phyloP scores from a whole-genome alignment of 2,329 filamentous ascomycete species.

The Ascocoryne sarcoides region DNA sequence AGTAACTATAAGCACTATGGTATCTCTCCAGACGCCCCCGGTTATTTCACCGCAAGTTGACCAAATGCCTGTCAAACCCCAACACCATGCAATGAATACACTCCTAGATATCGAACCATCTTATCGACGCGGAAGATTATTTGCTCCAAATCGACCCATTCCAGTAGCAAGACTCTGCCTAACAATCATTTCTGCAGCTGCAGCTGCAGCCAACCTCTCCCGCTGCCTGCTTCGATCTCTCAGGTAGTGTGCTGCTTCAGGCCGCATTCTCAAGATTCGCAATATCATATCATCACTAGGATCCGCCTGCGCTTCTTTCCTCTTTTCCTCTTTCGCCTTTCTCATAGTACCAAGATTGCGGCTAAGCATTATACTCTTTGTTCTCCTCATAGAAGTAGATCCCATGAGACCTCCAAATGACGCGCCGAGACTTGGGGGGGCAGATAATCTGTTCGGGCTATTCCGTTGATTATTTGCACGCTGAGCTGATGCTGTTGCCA shows the following conservation, averaged over 20 bases:
- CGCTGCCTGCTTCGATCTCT: conserved; percentile 88
- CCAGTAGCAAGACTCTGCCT: conserved; percentile 71
- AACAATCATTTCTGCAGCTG: conserved; percentile 90
- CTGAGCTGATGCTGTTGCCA: conserved; percentile 79
- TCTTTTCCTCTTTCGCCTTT: conserved; percentile 90
- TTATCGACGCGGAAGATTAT: conserved; percentile 28
- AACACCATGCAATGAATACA: too few relatives aligned
- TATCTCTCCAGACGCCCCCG: too few relatives aligned
- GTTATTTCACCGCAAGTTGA: too few relatives aligned
- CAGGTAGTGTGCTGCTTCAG: conserved; percentile 79
- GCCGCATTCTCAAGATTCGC: conserved; percentile 87
- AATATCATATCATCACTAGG: conserved; percentile 98
- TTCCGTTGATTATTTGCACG: conserved; percentile 66
- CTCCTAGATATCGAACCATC: too few relatives aligned
- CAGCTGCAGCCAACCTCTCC: conserved; percentile 81
- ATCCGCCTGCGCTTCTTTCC: conserved; percentile 90
- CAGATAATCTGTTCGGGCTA: conserved; percentile 55
- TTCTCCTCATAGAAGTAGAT: conserved; percentile 56
- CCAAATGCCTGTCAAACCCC: too few relatives aligned
- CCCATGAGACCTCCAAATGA: conserved; percentile 53
- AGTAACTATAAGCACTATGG: too few relatives aligned
- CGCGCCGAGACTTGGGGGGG: conserved; percentile 48
- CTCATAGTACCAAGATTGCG: conserved; percentile 94
- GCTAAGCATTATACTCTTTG: conserved; percentile 83
- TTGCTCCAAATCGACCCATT: conserved; percentile 27